Conservation (phyloP, 345 rosid species). For the Rhizophora mangle region DNA sequence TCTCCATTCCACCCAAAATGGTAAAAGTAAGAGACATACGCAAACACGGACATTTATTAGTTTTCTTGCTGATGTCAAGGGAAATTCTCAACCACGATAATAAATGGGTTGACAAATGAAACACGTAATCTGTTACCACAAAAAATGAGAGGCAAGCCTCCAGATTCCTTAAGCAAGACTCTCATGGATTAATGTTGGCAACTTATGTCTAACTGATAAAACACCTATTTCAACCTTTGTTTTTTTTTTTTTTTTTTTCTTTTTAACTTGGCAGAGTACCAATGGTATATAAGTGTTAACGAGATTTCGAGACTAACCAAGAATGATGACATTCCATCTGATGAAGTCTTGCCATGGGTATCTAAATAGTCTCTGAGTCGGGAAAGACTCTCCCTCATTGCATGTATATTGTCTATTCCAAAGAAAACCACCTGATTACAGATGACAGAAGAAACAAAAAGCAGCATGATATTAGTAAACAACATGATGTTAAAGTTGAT, state of each 20-base stretch:
- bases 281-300: not conserved
- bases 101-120: not conserved
- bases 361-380: conserved; percentile 96
- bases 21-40: not conserved
- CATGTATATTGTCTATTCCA: conserved; percentile 99
- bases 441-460: conserved; percentile 11
- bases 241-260: no score
- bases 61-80: not conserved
- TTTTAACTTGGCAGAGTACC: not conserved
- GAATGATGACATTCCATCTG: conserved; percentile 96
- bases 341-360: conserved; percentile 88
- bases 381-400: conserved; percentile 96
- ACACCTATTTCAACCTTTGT: no score
- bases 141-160: not conserved
- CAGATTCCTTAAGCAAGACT: not conserved
- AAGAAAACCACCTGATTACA: conserved; percentile 75
- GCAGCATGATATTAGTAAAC: conserved; percentile 18
- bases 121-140: not conserved
- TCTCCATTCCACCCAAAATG: not conserved
- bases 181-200: no score
- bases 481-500: conserved; percentile 8
- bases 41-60: not conserved
- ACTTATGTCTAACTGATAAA: no score
- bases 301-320: conserved; percentile 51
- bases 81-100: not conserved